Percentiles rank a stretch among this genome's conserved stretches.
These are phyloP conservation scores for Dendrobium officinale DNA, from an alignment of 106 monocot species.

Conservation along the genomic window DNA sequence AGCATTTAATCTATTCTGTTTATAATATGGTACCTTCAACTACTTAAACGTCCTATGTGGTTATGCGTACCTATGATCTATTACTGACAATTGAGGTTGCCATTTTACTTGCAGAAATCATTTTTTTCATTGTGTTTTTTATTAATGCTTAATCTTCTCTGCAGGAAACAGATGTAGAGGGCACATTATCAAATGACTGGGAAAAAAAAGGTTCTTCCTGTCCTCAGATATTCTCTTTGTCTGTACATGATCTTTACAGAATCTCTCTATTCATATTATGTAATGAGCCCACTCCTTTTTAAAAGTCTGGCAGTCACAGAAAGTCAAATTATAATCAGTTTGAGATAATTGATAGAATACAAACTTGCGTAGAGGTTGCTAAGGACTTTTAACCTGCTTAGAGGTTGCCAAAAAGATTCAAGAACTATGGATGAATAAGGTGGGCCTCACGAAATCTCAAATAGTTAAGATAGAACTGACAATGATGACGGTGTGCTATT, in stretches of 20 bases:
- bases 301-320: background rate
- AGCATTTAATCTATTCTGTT: background rate
- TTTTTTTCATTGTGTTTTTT: background rate
- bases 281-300: background rate
- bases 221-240: background rate
- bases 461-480: background rate
- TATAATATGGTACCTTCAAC: background rate
- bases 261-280: background rate
- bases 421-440: background rate
- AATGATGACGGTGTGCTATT: background rate
- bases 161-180: slow-evolving; percentile 35
- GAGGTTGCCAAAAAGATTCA: background rate
- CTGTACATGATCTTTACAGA: background rate
- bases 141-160: background rate
- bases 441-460: background rate
- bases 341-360: background rate
- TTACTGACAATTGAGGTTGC: background rate
- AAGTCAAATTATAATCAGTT: background rate
- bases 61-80: background rate
- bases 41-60: background rate
- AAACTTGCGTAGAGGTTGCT: background rate
- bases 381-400: background rate
- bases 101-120: background rate
- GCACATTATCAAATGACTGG: slow-evolving; percentile 12
- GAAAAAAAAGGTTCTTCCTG: slow-evolving; percentile 53